Evolutionary conservation across 257 asterid genomes (phyloP), one percentile per base, ranked within the genome.

Genomic region (Eucommia ulmoides): DNA sequence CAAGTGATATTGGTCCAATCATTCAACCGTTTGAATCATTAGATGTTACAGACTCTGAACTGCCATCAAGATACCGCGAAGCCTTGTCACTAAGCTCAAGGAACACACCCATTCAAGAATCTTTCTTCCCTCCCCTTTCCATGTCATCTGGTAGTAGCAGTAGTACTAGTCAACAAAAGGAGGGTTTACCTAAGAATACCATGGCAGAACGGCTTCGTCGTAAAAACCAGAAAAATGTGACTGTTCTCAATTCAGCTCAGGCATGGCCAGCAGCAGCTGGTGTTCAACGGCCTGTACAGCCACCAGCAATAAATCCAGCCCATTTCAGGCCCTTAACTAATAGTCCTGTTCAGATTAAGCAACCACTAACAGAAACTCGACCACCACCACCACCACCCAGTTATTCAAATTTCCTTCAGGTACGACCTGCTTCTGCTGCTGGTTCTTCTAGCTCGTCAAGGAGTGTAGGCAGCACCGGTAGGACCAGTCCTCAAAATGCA

Each of bases 81-180:
- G 96, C 96, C 7, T 47, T 83, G 52, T 82, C 96, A 19, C 79
- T 63, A 33, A 56, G 63, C 56, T 54, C 93, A 26, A 65, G 72
- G 64, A 73, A 77, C 61, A 74, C 80, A 54, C 65, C 71, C 0
- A 79, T 85, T 7, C 77, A 71, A 60, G 93, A 76, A 51, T 77
- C 86, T 53, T 70, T 84, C 12, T 89, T 89, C 69, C 98, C 98
- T 59, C 94, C 98, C 21, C 80, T 91, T 4, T 63, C 80, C 10
- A 59, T 50, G 42, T 88, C 74, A 51, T 53, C 92, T 49, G 74
- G 61, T 57, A 68, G 60, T 63, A 82, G 61, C 75, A 53, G 88
- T 49, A 72, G 61, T 57, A 68, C 59, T 63, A 82, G 61, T 76
- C 95, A 75, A 62, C 78, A 62, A 24, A 75, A 42, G 35, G 88